Evolutionary conservation across 176 grass and related monocot genomes (phyloP), one percentile per base, ranked within the genome.

Genomic region (Leersia perrieri): DNA sequence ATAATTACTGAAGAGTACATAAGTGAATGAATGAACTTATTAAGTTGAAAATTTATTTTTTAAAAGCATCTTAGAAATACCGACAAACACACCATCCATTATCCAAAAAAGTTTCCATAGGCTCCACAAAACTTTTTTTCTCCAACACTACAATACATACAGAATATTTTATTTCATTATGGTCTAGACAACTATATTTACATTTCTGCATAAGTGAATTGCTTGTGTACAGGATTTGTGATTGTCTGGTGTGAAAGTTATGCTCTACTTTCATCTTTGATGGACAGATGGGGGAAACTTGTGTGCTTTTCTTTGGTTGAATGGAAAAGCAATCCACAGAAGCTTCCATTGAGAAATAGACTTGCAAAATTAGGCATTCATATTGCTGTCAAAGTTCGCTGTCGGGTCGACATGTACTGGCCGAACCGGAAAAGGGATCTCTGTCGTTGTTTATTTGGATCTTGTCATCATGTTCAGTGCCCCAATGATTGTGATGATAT

Each of bases 391-490:
- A 28, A 74, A 72, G 84, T 66, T 77, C 27, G 27, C 67, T 74
- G 69, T 10, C 34, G 61, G 44, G 20, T 40, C 9, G 31, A 16
- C 68, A 29, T 11, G 2, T 53, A 33, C 57, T 22, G 28, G 13
- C 45, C 33, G 29, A 71, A 66, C 41, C 23, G 49, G 51, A 6
- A 47, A 73, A 9, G 30, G 23, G 16, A 35, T 40, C 0, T 15
- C 26, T 80, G 55, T 74, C 60, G 5, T 55, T 55, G 25, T 77
- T 87, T 76, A 71, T 31, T 82, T 18, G 11, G 65, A 71, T 63
- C 13, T 23, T 44, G 33, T 6, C 42, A 23, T 73, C 33, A 3
- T 41, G 27, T 80, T 20, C 51, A 14, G 32, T 41, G 60, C 68
- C 58, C 31, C 8, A 60, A 49, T 31, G 66, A 82, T 65, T 63